A percentile compares a stretch with the other conserved stretches of the same genome.
phyloP scores from a whole-genome alignment of 306 rosid species.

The Rosa multiflora region DNA sequence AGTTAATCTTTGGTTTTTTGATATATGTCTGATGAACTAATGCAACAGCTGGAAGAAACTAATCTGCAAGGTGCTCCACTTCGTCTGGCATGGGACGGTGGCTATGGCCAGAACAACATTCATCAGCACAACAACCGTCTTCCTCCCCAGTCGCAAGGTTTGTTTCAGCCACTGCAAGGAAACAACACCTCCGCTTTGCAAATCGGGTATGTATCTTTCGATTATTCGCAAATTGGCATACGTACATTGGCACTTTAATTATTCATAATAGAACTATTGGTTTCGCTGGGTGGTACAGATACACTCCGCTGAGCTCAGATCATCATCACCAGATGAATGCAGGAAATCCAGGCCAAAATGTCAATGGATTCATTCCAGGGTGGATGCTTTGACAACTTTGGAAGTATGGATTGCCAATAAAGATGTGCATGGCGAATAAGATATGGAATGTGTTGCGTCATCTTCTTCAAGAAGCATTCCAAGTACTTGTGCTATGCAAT shows the following conservation, averaged over 20 bases:
- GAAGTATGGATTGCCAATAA: neutral
- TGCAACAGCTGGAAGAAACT: conserved; percentile 58
- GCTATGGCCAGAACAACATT: conserved; percentile 15
- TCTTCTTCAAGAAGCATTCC: neutral
- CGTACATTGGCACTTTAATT: neutral
- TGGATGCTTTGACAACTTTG: conserved; percentile 57
- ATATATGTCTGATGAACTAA: neutral
- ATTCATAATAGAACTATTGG: neutral
- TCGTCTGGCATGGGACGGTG: conserved; percentile 50
- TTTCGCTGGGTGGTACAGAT: conserved; percentile 36
- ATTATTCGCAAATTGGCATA: neutral
- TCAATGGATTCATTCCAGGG: conserved; percentile 55
- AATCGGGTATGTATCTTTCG: conserved; percentile 47
- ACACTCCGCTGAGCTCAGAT: conserved; percentile 32
- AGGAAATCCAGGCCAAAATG: conserved; percentile 44
- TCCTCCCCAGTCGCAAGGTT: conserved; percentile 47
- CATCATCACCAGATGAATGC: conserved; percentile 24
- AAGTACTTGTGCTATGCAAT: neutral
- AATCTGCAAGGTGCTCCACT: conserved; percentile 27
- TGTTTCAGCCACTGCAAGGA: conserved; percentile 47
- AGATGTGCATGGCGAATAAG: neutral
- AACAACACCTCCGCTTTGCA: conserved; percentile 49
- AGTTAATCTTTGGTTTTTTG: neutral
- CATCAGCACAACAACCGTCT: conserved; percentile 27
- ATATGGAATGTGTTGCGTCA: neutral